Evolutionary conservation across 2,329 filamentous ascomycete genomes (phyloP), one percentile per base, ranked within the genome.

Genomic region (Aureobasidium melanogenum): DNA sequence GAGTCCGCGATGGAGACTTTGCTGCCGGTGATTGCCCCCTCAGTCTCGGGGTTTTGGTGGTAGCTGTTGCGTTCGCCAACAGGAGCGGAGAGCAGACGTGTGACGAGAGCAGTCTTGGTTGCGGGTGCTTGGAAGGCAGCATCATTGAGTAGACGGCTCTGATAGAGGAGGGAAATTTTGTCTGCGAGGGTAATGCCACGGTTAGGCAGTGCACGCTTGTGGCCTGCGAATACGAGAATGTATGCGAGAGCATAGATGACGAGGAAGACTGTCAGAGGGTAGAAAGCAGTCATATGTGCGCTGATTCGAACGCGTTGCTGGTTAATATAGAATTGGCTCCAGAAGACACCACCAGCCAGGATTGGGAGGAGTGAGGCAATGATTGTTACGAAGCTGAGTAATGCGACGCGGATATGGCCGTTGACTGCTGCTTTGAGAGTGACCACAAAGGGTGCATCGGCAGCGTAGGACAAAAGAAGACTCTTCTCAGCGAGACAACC

Each of bases 151-250:
- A 95, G 77, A 26, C 87, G 86, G 46, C 86, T 86, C 66, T 87
- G 86, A 63, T 89, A 85, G 44, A 93, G 79, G 71, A 93, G 92
- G 69, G 85, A 87, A 66, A 95, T 82, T 24, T 92, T 79, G 70
- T 92, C 90, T 1, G 88, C 88, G 19, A 95, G 79, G 50, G 83
- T 89, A 63, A 81, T 83, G 43, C 89, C 85, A 5, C 81, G 80
- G 70, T 95, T 91, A 0, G 91, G 90, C 1, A 96, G 81, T 44
- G 86, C 78, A 41, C 80, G 77, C 44, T 78, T 75, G 15, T 88
- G 81, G 14, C 78, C 75, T 0, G 87, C 88, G 75, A 61, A 90
- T 75, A 6, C 83, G 58, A 55, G 67, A 73, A 44, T 83, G 70
- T 55, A 91, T 78, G 6, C 80, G n/a, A 84, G 66, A 12, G 86